Conservation (phyloP, 73 alveolate genomes). For the Stentor coeruleus region DNA sequence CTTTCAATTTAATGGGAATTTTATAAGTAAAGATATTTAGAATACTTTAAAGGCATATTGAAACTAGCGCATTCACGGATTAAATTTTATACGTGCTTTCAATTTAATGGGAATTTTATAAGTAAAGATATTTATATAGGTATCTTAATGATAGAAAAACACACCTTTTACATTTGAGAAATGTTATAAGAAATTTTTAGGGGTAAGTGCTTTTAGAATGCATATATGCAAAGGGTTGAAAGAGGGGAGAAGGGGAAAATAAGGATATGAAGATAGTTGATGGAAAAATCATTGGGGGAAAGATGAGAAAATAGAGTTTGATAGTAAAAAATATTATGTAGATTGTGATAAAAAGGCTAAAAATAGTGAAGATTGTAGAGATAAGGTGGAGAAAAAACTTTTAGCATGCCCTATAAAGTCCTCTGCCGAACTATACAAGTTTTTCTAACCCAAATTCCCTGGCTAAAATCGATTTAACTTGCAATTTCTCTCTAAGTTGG, state of each 20-base stretch:
- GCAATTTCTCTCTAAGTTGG: slow-evolving; percentile 10
- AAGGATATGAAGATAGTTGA: neutral
- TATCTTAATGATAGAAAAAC: neutral
- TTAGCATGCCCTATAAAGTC: neutral
- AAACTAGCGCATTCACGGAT: neutral
- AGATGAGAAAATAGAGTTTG: neutral
- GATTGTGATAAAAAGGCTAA: neutral
- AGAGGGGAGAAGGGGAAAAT: neutral
- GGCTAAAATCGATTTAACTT: neutral
- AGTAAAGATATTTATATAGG: neutral
- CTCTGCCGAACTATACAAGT: neutral
- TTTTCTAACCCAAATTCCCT: slow-evolving; percentile 23
- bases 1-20: neutral
- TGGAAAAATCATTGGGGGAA: neutral
- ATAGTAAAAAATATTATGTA: neutral
- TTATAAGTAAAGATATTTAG: neutral
- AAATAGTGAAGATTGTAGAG: neutral
- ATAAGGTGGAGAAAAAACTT: neutral
- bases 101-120: neutral
- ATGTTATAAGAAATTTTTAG: neutral
- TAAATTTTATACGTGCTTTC: neutral
- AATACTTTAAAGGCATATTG: too few relatives aligned
- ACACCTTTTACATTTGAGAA: neutral
- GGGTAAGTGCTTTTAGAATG: neutral
- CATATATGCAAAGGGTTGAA: neutral